Base-by-base conservation (phyloP, 192 early-diverging fungal genomes). In the Coemansia sp. region DNA sequence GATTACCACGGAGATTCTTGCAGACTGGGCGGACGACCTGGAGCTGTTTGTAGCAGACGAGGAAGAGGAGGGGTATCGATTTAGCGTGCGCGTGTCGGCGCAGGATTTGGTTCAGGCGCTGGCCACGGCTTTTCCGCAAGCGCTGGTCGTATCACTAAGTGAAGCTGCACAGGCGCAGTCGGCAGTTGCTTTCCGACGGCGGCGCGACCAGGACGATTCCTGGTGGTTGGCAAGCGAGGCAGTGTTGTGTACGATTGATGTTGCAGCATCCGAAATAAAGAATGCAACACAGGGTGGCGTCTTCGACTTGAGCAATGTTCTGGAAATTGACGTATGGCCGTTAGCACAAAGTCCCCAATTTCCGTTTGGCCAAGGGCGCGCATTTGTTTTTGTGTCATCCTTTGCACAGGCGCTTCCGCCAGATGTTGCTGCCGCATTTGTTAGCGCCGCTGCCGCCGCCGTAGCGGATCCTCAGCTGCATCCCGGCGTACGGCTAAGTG, bases 161-260 rank as follows among this genome's bases (percentile, higher is more conserved):
- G 61, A 64, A 51, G 86, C 85, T 17, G 76, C 85, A 17, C 84
- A 82, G 54, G 74, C 76, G 66, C 87, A 60, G 59, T 68, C 60
- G 22, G 58, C 73, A 31, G 72, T 87, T 52, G 87, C 90, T 11
- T 67, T 71, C 21, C 84, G 81, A 31, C 69, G 70, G 57, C 87
- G 89, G 51, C 68, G 67, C 65, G 56, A 69, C 19, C 73, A 83
- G 39, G 78, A 87, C 66, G 25, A 54, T 66, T 70, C 74, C 60
- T 87, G 92, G 92, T 97, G 95, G 95, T 92, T 94, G 57, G 83
- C 90, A 50, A 90, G 92, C 55, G 95, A 97, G 63, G 89, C 92
- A 3, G 85, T 88, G 52, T 78, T 97, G 42, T 87, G 92, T 74
- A 86, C 90, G 30, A 83, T 94, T 25, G 95, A 94, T 17, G 66